Evolutionary conservation across 129 eudicot genomes (phyloP).

Genomic region (Oenanthe sinensis): DNA sequence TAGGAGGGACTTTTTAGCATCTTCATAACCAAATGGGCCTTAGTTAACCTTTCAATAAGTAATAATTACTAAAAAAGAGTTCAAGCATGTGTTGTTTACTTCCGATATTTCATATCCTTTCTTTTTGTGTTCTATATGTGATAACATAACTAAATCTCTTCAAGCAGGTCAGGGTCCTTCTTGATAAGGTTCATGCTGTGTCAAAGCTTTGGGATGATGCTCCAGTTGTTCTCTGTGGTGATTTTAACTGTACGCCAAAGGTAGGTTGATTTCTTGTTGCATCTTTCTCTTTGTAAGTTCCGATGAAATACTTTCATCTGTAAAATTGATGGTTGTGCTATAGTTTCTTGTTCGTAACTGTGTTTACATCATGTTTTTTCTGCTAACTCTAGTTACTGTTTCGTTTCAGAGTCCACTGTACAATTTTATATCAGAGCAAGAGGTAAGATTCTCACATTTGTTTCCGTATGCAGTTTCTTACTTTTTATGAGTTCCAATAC

Average conservation of each 20-base stretch:
- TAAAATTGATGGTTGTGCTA: not conserved
- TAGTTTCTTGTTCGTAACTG: not conserved
- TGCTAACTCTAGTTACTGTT: slow-evolving; percentile 11
- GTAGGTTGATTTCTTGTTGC: slow-evolving; percentile 17
- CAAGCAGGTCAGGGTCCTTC: slow-evolving; percentile 69
- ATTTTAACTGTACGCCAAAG: slow-evolving; percentile 93
- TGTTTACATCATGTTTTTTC: too few relatives aligned
- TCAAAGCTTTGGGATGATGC: slow-evolving; percentile 96
- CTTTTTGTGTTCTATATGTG: not conserved
- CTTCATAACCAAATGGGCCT: not conserved
- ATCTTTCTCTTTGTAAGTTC: not conserved
- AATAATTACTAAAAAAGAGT: not conserved
- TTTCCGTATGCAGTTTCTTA: slow-evolving; percentile 5
- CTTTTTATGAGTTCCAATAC: not conserved
- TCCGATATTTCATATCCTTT: not conserved
- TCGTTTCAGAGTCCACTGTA: slow-evolving; percentile 74
- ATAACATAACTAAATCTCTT: slow-evolving; percentile 6
- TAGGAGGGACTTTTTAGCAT: not conserved
- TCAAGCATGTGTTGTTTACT: not conserved
- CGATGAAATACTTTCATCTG: not conserved
- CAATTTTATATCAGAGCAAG: slow-evolving; percentile 63
- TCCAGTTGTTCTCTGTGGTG: slow-evolving; percentile 94
- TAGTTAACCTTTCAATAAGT: not conserved
- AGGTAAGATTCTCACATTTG: slow-evolving; percentile 34
- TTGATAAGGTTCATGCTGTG: slow-evolving; percentile 58